Base-by-base conservation (phyloP, 129 eudicot species). In the Flaveria trinervia region DNA sequence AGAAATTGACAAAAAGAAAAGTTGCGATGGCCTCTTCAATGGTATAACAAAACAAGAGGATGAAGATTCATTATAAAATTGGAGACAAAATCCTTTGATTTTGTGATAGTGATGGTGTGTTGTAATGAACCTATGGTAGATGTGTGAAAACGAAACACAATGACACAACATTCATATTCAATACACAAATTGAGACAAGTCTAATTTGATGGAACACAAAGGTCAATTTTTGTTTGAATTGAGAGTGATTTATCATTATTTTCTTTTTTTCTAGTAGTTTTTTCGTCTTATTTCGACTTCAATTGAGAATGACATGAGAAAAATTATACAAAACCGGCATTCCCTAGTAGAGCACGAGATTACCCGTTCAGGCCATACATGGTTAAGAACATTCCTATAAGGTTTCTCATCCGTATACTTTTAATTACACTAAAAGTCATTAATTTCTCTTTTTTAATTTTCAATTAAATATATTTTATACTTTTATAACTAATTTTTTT, bases 81-180 rank as follows among this genome's bases (percentile, higher is more conserved):
- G 65, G 72, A 76, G 65, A 76, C 80, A 51, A 64, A 48, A 65
- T 13, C 25, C 25, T 66, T 76, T 51, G 8, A 45, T 74, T 44
- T 16, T 10, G 79, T 74, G 49, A 44, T 25, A 4, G 9, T 11
- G 48, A 67, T 77, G 39, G 65, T 33, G 70, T 9, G 7, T 39
- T 52, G 55, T 22, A 20, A 77, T 43, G 66, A 51, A 54, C 7
- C 33, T 66, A 18, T 41, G 61, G 17, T 17, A 26, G 77, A 56
- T 55, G 25, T 7, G 22, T 36, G 41, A 48, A 54, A 39, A 50
- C 14, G 70, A 66, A 64, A 50, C 12, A 22, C 1, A 33, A 22
- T 25, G 49, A 45, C 46, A 22, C 67, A 55, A 72, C 30, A 18
- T 28, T 54, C 76, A 13, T 54, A 52, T 33, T 52, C 67, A 56